Evolutionary conservation across 495 filamentous ascomycete genomes (phyloP).

Genomic region (Talaromyces adpressus): DNA sequence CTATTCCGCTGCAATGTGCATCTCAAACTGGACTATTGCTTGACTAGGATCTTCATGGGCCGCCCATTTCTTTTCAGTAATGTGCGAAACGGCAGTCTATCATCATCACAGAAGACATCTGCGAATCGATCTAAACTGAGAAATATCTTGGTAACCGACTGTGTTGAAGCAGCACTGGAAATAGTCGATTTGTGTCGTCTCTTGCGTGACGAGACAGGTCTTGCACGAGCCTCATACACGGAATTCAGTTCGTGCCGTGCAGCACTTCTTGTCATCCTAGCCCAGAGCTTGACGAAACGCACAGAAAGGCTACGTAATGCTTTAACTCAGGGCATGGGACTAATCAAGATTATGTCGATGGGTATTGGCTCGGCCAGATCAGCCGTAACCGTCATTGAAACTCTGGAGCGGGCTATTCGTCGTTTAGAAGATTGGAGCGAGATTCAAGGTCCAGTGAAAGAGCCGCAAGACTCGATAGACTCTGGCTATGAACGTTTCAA

Average conservation of each 20-base stretch:
- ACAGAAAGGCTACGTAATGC: slow-evolving; percentile 39
- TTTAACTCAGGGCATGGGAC: slow-evolving; percentile 38
- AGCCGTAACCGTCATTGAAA: slow-evolving; percentile 45
- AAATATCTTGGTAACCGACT: slow-evolving; percentile 37
- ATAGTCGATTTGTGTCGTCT: slow-evolving; percentile 41
- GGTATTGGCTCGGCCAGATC: slow-evolving; percentile 42
- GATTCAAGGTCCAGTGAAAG: slow-evolving; percentile 20
- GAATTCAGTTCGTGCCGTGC: slow-evolving; percentile 47
- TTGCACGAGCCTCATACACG: slow-evolving; percentile 44
- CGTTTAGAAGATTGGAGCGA: slow-evolving; percentile 37
- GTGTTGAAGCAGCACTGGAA: slow-evolving; percentile 43
- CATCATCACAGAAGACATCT: slow-evolving; percentile 22
- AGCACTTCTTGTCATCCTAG: slow-evolving; percentile 41
- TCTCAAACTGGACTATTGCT: slow-evolving; percentile 42
- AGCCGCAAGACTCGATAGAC: slow-evolving; percentile 23
- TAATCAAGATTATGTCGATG: slow-evolving; percentile 48
- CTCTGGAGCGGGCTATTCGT: slow-evolving; percentile 41
- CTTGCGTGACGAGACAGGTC: slow-evolving; percentile 39
- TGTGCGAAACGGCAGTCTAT: slow-evolving; percentile 23
- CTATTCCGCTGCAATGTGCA: slow-evolving; percentile 43
- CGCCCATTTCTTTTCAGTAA: slow-evolving; percentile 44
- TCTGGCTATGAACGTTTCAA: slow-evolving; percentile 46
- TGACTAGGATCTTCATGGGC: slow-evolving; percentile 41
- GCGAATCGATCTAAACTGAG: slow-evolving; percentile 34
- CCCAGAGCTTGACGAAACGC: slow-evolving; percentile 41